phyloP scores from a whole-genome alignment of 345 rosid species.

The Eucalyptus decipiens region DNA sequence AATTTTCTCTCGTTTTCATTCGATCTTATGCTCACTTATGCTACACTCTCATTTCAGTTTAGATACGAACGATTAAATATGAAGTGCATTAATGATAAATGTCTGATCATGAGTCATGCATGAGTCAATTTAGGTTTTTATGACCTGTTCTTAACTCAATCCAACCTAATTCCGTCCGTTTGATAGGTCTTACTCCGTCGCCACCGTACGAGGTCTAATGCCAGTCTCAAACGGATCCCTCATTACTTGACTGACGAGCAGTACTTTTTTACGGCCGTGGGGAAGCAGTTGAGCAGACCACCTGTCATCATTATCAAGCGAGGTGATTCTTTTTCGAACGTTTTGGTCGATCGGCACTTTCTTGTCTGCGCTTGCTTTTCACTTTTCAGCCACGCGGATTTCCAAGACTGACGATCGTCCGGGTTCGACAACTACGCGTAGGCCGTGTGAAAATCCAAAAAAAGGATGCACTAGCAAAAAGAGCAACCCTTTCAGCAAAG shows the following conservation, averaged over 20 bases:
- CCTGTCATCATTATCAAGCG: neutral
- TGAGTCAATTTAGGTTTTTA: no score
- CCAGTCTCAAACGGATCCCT: neutral
- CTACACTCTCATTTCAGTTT: rapidly evolving
- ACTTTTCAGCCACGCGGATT: neutral
- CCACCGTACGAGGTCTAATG: no score
- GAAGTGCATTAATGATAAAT: no score
- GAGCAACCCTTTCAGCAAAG: neutral
- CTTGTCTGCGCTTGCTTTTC: neutral
- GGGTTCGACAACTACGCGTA: neutral
- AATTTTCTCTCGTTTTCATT: rapidly evolving
- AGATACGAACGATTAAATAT: no score
- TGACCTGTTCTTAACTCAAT: no score
- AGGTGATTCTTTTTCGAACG: neutral
- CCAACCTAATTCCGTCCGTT: no score
- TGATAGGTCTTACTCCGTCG: no score
- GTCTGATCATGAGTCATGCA: no score
- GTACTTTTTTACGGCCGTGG: neutral
- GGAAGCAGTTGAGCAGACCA: neutral
- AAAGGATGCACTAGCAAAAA: neutral
- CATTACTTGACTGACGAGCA: neutral
- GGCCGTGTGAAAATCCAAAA: neutral
- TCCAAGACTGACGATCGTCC: neutral
- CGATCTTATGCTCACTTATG: rapidly evolving
- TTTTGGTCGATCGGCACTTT: neutral